Evolutionary conservation across 2,329 filamentous ascomycete species (phyloP), one percentile per base, ranked within the genome.

Genomic region (Zasmidium cellare): DNA sequence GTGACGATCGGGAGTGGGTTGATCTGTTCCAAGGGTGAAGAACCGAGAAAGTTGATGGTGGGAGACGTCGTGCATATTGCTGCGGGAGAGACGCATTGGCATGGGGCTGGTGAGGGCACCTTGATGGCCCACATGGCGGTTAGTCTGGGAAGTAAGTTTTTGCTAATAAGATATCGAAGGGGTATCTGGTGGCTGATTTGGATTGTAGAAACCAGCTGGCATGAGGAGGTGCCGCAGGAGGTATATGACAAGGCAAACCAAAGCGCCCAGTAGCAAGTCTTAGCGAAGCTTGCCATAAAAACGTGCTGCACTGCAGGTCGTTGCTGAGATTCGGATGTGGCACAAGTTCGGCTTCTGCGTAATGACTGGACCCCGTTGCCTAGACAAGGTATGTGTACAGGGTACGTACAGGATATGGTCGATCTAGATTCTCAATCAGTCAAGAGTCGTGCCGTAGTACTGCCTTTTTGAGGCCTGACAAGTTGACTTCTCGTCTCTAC

Each of bases 41-140:
- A 67, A 50, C 74, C 76, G 2, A 61, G 67, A 52, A 62, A 69
- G 16, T 63, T 80, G 54, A 68, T 70, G 48, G 72, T 72, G 0
- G 77, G 77, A 0, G 77, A 79, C 65, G 67, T 77, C 0, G 69
- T 79, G 20, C 76, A 75, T 70, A 69, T 70, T 22, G 71, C 74
- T 7, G 66, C 74, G 0, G 75, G 76, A 1, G 77, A 76, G 46
- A 74, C 68, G 46, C 77, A 79, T 61, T 79, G 77, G 77, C 77
- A 79, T 63, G 76, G 76, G 3, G 77, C 74, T 2, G 77, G 75
- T 44, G 72, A 73, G 16, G 68, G 65, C 9, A 77, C 71, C 48
- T 64, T 72, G 54, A 75, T 79, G 76, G 69, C 72, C 49, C 77
- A 79, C 67, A 64, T 71, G 60, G 75, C 71, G 3, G 70, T 76